Base-by-base conservation (phyloP, 129 eudicot species). In the Arctium minus region DNA sequence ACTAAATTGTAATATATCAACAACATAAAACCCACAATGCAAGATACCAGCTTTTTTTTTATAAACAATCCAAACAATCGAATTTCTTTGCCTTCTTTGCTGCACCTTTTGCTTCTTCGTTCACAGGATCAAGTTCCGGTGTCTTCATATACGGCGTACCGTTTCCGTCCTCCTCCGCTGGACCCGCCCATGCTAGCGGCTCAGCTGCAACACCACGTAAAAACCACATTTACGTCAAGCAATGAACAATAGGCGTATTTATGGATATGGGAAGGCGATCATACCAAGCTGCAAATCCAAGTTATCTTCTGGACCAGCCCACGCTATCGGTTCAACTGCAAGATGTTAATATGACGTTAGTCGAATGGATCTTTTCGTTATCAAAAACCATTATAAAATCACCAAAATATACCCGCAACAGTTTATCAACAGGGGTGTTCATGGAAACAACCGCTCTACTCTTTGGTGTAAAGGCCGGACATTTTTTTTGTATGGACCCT, bases 301-400 rank as follows among this genome's bases (percentile, higher is more conserved):
- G 30, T 82, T 79, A 74, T 86, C 91, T 15, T 65, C 81, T 5
- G 97, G 91, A 87, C 81, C 78, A 1, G 75, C 85, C 94, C 92
- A 90, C 6, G 92, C 73, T 71, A 92, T 39, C 30, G 94, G 93
- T 74, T 73, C 80, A 12, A 69, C 97, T 90, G 89, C 83, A 60
- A 76, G 32, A 84, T 1, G 31, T 71, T 11, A 13, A 74, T 6
- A 53, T 38, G 80, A 48, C 60, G 5, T 70, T 27, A 70, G 73
- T 50, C 35, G 7, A 73, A 64, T 38, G 44, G 6, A 38, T 29
- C 30, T 6, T 17, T 60, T 5, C n/a, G 62, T 60, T 60, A 60
- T n/a, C 9, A 17, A 5, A 60, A 56, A 44, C 53, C 53, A 8
- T 44, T 46, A 1, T 2, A 42, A 17, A 17, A 60, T 60, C 29